Conservation (phyloP, 176 grass and related monocot species). For the Oryza longistaminata region DNA sequence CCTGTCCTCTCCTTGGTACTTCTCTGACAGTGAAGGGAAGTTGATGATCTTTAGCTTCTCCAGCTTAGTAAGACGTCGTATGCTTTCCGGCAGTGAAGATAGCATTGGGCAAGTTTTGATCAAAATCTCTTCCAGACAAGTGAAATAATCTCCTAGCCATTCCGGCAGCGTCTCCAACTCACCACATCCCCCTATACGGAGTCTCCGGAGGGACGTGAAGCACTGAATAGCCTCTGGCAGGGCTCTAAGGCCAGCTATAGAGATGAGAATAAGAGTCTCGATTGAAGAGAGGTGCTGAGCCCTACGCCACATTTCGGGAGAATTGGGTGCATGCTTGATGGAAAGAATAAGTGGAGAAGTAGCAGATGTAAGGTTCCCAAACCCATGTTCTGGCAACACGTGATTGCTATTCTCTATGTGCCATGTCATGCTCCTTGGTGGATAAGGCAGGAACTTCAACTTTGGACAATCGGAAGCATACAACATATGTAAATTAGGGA, state of each 20-base stretch:
- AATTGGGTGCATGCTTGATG: rapidly evolving
- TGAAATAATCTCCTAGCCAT: background rate
- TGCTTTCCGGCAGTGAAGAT: background rate
- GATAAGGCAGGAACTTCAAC: slow-evolving; percentile 13
- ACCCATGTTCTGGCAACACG: background rate
- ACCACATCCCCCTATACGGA: background rate
- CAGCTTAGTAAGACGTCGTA: background rate
- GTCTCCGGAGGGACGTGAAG: background rate
- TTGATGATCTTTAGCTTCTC: background rate
- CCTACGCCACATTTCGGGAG: background rate
- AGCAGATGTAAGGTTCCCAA: background rate
- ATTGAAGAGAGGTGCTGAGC: background rate
- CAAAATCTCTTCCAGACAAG: background rate
- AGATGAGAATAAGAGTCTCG: rapidly evolving
- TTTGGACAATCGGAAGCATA: background rate
- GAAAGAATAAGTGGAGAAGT: background rate
- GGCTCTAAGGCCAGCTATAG: background rate
- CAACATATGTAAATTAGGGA: background rate
- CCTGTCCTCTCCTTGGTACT: slow-evolving; percentile 11
- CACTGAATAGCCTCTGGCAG: background rate
- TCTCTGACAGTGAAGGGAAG: background rate
- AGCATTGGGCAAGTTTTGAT: background rate
- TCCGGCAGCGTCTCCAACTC: background rate
- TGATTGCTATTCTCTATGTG: rapidly evolving
- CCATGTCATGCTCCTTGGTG: background rate